Evolutionary conservation across 148 eudicot species (phyloP).

Genomic region (Mesembryanthemum crystallinum): DNA sequence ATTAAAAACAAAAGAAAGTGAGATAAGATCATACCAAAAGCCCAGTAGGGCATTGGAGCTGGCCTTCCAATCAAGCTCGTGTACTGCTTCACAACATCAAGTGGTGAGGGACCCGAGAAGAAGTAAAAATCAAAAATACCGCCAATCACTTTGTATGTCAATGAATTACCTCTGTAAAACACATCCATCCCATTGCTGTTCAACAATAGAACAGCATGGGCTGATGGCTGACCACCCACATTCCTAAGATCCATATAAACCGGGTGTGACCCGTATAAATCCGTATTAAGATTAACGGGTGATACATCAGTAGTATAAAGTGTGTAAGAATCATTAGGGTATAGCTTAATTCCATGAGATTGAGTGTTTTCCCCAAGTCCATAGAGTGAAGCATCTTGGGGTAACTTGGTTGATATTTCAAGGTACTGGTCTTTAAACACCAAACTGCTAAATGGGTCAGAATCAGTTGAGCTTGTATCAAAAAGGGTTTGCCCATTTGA

Average conservation of each 20-base stretch:
- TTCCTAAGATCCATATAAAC: slow-evolving; percentile 93
- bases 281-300: slow-evolving; percentile 75
- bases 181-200: slow-evolving; percentile 98
- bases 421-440: slow-evolving; percentile 89
- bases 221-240: slow-evolving; percentile 48
- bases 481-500: slow-evolving; percentile 78
- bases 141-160: slow-evolving; percentile 93
- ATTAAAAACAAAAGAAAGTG: not conserved
- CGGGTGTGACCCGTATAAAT: slow-evolving; percentile 92
- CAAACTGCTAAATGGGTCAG: slow-evolving; percentile 50
- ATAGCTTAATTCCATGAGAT: slow-evolving; percentile 74
- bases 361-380: slow-evolving; percentile 92
- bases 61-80: slow-evolving; percentile 85
- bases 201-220: slow-evolving; percentile 75
- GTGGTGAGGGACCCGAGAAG: slow-evolving; percentile 77
- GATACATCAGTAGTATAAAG: slow-evolving; percentile 67
- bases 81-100: slow-evolving; percentile 85
- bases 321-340: slow-evolving; percentile 86
- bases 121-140: slow-evolving; percentile 93
- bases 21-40: slow-evolving; percentile 54
- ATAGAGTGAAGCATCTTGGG: slow-evolving; percentile 69
- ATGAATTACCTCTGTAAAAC: slow-evolving; percentile 63
- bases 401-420: slow-evolving; percentile 73
- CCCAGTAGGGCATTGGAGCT: slow-evolving; percentile 98
- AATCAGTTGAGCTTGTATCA: slow-evolving; percentile 41